phyloP scores from a whole-genome alignment of 306 rosid species.

The Nissolia schottii region DNA sequence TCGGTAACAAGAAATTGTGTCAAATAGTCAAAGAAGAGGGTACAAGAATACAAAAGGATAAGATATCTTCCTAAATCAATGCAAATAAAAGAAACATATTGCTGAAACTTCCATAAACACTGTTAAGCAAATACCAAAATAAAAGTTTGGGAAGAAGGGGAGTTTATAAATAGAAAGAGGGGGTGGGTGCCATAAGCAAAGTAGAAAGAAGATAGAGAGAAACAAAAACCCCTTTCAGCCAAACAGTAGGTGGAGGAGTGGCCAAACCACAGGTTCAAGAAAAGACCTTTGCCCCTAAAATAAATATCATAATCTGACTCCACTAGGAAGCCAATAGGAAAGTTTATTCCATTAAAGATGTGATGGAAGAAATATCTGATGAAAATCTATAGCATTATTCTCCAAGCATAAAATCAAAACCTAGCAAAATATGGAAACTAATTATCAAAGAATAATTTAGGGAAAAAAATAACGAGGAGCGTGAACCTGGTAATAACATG shows the following conservation, averaged over 20 bases:
- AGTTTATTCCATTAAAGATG: conserved; percentile 4
- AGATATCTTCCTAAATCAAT: neutral
- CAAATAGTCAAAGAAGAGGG: neutral
- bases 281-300: neutral
- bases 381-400: neutral
- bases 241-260: neutral
- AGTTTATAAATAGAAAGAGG: neutral
- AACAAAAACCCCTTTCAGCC: neutral
- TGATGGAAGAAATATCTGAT: neutral
- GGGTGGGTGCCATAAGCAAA: neutral
- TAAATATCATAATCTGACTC: neutral
- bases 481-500: conserved; percentile 92
- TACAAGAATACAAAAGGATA: neutral
- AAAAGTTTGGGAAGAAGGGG: neutral
- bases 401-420: conserved; percentile 18
- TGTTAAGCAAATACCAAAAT: neutral
- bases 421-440: neutral
- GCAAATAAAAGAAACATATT: neutral
- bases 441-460: neutral
- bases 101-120: neutral
- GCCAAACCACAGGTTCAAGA: neutral
- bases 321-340: neutral
- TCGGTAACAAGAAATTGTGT: neutral
- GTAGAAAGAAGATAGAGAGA: neutral
- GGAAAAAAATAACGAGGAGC: neutral